phyloP scores from a whole-genome alignment of 2,329 filamentous ascomycete genomes.

The Aspergillus sp. region DNA sequence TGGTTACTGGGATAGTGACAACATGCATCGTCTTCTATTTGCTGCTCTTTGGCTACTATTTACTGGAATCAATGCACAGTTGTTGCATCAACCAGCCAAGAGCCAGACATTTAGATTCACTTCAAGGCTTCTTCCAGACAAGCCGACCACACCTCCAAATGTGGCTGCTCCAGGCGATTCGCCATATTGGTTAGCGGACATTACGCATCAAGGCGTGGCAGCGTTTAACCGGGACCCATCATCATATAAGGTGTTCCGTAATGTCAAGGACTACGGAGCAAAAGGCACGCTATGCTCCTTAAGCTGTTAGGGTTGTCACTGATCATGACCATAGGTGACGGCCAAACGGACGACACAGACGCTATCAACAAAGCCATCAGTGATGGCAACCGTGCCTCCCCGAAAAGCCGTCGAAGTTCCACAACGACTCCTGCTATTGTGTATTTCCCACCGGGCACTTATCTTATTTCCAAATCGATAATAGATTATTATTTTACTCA shows the following conservation, averaged over 20 bases:
- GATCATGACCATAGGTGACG: conserved; percentile 29
- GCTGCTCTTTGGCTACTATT: conserved; percentile 1
- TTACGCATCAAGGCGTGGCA: conserved; percentile 24
- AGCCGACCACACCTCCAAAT: neutral
- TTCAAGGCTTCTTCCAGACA: neutral
- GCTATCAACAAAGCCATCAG: conserved; percentile 46
- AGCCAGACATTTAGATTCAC: conserved; percentile 5
- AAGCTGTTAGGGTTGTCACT: neutral
- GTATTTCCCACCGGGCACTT: conserved; percentile 53
- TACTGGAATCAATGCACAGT: conserved; percentile 4
- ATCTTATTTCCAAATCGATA: conserved; percentile 50
- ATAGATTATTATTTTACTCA: conserved; percentile 58
- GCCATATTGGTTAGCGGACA: conserved; percentile 26
- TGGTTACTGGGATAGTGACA: neutral
- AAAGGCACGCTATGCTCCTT: conserved; percentile 12
- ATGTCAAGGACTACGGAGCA: conserved; percentile 26
- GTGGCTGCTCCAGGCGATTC: conserved; percentile 6
- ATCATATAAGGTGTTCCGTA: conserved; percentile 20
- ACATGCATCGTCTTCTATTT: neutral
- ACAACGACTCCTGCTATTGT: conserved; percentile 48
- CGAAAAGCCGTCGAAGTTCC: conserved; percentile 30
- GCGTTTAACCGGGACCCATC: conserved; percentile 20
- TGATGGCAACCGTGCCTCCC: conserved; percentile 39
- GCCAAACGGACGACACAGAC: conserved; percentile 48
- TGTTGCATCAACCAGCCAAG: conserved; percentile 4